Base-by-base conservation (phyloP, 176 grass and related monocot species). In the Carex kokanica region DNA sequence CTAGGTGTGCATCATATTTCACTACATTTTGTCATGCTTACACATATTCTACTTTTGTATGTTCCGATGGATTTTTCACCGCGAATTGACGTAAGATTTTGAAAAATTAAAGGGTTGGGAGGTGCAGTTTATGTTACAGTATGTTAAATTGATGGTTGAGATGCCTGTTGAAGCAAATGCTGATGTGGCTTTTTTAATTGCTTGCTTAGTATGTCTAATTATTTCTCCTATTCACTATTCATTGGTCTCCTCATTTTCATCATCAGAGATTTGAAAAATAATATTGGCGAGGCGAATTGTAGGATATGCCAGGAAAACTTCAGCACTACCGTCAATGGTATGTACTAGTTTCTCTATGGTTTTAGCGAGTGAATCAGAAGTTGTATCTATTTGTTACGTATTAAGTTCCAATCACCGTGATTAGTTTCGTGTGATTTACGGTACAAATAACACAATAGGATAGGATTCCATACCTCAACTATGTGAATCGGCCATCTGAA, bases 271-370 rank as follows among this genome's bases (percentile, higher is more conserved):
- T 87, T 93, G 88, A 96, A 96, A 80, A 96, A 96, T 84, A 78
- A 89, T 75, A 91, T 96, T 65, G 93, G 93, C 2, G 93, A 96
- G 60, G 93, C 90, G 5, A 86, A 83, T 20, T 96, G 93, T 45
- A 72, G 89, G 61, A 96, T 96, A 83, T 96, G 93, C 45, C 91
- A 92, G 61, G 93, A 95, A 86, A 91, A 60, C 65, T 96, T 93
- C 77, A 96, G 93, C 83, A 96, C 89, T 23, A 89, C 90, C 12
- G 85, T 91, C 51, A 96, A 88, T 68, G 94, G 94, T 93, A 91
- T 74, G 85, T 18, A 15, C 16, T 15, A 31, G 74, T 49, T 36
- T 10, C 10, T 20, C 34, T 38, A 71, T 43, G 36, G 6, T 71
- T 64, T 38, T 71, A 45, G 7, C 1, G 8, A 71, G 8, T 20